Conservation (phyloP, 2,329 filamentous ascomycete species). For the Aspergillus sp. region DNA sequence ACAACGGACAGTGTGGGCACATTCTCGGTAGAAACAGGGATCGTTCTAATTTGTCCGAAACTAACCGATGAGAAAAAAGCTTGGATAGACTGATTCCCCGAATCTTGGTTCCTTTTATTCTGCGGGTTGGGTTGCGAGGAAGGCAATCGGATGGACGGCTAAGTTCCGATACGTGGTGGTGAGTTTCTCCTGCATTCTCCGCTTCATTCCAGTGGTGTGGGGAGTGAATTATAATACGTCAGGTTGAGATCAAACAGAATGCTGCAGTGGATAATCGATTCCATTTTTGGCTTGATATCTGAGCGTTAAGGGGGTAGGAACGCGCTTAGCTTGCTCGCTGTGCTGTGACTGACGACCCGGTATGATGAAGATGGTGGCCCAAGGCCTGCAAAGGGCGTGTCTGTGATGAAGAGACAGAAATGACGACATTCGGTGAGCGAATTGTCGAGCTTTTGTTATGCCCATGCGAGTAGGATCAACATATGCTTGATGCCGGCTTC, state of each 20-base stretch:
- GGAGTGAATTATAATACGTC: not conserved
- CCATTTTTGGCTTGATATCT: not conserved
- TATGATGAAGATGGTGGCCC: not conserved
- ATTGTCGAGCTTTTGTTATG: not conserved
- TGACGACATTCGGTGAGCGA: not conserved
- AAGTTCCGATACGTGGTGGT: not conserved
- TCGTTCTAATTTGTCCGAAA: not conserved
- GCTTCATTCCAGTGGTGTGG: not conserved
- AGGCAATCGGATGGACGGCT: not conserved
- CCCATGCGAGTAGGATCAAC: not conserved
- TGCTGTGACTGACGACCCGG: not conserved
- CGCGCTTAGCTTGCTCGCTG: not conserved
- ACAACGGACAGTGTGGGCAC: not conserved
- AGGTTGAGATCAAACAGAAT: not conserved
- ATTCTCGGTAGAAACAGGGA: not conserved
- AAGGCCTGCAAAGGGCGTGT: not conserved
- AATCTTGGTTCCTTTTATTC: not conserved
- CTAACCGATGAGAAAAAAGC: not conserved
- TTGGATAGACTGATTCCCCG: not conserved
- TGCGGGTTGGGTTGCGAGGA: not conserved
- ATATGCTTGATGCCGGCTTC: not conserved
- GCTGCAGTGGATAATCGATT: not conserved
- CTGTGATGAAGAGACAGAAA: not conserved
- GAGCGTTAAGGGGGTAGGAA: not conserved
- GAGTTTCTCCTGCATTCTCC: not conserved